Base-by-base conservation (phyloP, 768 basidiomycete genomes). In the Leucosporidium yakuticum region DNA sequence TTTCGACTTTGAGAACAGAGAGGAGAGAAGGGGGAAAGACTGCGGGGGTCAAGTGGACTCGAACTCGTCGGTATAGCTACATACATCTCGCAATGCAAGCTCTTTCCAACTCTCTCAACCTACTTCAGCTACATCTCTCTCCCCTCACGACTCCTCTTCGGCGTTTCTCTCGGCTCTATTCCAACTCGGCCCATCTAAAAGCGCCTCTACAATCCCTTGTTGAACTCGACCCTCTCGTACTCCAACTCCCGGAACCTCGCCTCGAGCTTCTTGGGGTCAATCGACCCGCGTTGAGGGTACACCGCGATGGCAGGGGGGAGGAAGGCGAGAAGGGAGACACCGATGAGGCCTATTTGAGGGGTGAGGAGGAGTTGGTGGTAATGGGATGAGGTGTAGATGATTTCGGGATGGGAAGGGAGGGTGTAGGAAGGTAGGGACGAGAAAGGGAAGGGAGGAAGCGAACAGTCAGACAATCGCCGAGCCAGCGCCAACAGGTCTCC, bases 271-370 rank as follows among this genome's bases (percentile, higher is more conserved):
- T 76, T 73, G 17, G 78, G 77, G 65, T 73, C 70, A 32, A 80
- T 78, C 8, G 61, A 62, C 2, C 78, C 80, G 17, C 77, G 70
- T 65, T 79, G 79, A 6, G 80, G 80, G 76, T 79, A 81, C 58
- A 78, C 77, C 14, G 79, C 80, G 68, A 81, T 80, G 1, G 80
- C 77, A 3, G 80, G 80, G 1, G 80, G 80, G 6, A 81, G 75
- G 77, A 80, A 80, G 50, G 79, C 64, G 36, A 78, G 78, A 7
- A 81, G 76, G 1, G 78, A 79, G 4, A 77, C 50, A 2, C 80
- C 80, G 75, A 81, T 71, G 14, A 74, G 63, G 25, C 69, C 69
- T 64, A 27, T 4, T n/a, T n/a, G n/a, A 21, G 32, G 47, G 36
- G 58, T 23, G 32, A 39, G 5, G 50, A 64, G 57, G 65, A n/a